Conservation (phyloP, 371 early-diverging fungal species). For the Sporodiniella umbellata region DNA sequence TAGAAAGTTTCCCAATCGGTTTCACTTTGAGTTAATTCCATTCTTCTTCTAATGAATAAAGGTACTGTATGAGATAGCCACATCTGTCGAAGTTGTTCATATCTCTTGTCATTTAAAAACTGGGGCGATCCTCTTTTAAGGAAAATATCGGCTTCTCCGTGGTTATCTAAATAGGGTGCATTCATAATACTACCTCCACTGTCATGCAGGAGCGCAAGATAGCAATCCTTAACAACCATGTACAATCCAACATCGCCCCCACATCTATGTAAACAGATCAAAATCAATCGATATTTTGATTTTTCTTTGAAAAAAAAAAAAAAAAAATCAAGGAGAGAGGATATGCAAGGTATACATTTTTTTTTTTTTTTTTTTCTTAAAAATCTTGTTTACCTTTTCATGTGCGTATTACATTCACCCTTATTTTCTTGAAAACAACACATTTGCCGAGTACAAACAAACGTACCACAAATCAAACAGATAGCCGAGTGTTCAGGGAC, state of each 20-base stretch:
- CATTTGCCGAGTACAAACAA: constrained; percentile 87
- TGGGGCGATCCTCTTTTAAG: constrained; percentile 83
- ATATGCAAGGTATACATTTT: neutral
- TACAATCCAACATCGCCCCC: constrained; percentile 91
- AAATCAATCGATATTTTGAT: neutral
- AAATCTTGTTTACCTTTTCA: constrained; percentile 53
- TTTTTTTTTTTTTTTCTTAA: neutral
- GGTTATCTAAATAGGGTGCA: constrained; percentile 92
- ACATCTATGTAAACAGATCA: constrained; percentile 56
- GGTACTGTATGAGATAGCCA: constrained; percentile 87
- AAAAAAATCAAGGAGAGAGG: too few species aligned
- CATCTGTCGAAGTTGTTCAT: constrained; percentile 82
- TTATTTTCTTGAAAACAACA: constrained; percentile 84
- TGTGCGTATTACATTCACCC: constrained; percentile 93
- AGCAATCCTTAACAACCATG: constrained; percentile 81
- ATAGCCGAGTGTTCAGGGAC: constrained; percentile 87
- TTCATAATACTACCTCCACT: constrained; percentile 82
- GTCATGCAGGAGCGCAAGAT: constrained; percentile 72
- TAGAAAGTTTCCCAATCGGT: constrained; percentile 36
- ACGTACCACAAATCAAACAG: constrained; percentile 90
- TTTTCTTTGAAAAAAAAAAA: too few species aligned
- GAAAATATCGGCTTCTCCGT: constrained; percentile 80
- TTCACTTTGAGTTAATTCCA: constrained; percentile 56
- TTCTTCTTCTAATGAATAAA: constrained; percentile 81
- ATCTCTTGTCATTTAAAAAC: constrained; percentile 79